phyloP scores from a whole-genome alignment of 345 rosid genomes.

The Eutrema heterophyllum region DNA sequence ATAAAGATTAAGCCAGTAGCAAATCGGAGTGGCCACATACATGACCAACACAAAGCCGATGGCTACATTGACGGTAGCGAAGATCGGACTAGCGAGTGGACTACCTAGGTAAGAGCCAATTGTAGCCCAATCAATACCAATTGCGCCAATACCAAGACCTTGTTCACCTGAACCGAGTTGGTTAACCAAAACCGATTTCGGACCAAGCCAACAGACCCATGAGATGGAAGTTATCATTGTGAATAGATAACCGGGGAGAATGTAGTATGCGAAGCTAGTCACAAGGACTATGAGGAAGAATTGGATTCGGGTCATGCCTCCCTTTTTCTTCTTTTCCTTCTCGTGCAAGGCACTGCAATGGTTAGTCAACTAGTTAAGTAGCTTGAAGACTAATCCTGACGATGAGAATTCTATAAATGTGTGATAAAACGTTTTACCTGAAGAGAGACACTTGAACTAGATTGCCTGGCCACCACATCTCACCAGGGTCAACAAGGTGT shows the following conservation, averaged over 20 bases:
- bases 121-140: conserved; percentile 80
- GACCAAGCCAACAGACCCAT: conserved; percentile 79
- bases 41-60: conserved; percentile 52
- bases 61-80: conserved; percentile 64
- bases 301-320: conserved; percentile 44
- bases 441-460: conserved; percentile 78
- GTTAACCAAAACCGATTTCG: conserved; percentile 54
- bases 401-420: not conserved
- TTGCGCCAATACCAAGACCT: conserved; percentile 72
- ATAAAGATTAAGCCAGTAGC: conserved; percentile 60
- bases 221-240: conserved; percentile 49
- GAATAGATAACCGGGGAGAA: conserved; percentile 62
- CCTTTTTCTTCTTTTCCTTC: conserved; percentile 46
- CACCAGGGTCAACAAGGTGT: conserved; percentile 78
- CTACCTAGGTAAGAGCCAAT: conserved; percentile 65
- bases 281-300: conserved; percentile 58
- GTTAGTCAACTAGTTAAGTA: not conserved
- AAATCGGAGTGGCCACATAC: conserved; percentile 59
- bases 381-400: not conserved
- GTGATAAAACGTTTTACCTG: conserved; percentile 36
- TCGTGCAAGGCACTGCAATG: conserved; percentile 66
- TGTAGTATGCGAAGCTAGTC: conserved; percentile 63
- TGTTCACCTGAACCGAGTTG: conserved; percentile 71
- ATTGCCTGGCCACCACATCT: conserved; percentile 88
- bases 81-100: conserved; percentile 83